A percentile compares a stretch with the other conserved stretches of the same genome.
These are phyloP conservation scores for Suillus spraguei DNA, from an alignment of 768 basidiomycete genomes.

Conservation along the genomic window DNA sequence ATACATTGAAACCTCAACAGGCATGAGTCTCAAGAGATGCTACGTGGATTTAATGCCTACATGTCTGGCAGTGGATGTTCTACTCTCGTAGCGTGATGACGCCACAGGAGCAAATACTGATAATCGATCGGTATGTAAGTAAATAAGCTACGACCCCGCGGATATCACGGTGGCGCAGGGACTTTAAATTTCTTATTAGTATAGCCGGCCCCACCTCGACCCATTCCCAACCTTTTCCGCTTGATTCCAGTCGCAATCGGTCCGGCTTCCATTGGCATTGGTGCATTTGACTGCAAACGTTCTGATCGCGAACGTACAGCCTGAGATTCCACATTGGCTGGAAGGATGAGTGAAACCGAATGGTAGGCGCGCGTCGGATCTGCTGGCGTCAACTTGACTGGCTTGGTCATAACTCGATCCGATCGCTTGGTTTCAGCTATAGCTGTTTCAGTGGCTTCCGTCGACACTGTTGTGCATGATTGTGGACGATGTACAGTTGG, in stretches of 20 bases:
- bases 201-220: constrained; percentile 49
- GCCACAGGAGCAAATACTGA: neutral
- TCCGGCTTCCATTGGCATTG: neutral
- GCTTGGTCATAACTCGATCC: neutral
- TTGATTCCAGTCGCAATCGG: constrained; percentile 39
- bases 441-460: neutral
- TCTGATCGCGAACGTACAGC: constrained; percentile 3
- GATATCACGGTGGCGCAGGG: constrained; percentile 28
- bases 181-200: constrained; percentile 73
- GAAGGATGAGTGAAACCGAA: neutral
- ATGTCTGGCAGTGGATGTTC: neutral
- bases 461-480: neutral
- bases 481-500: neutral
- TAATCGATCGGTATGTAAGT: neutral
- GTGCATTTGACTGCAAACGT: neutral
- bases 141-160: constrained; percentile 5
- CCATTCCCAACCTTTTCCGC: constrained; percentile 66
- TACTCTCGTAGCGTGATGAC: neutral
- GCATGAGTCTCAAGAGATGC: neutral
- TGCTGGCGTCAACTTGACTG: neutral
- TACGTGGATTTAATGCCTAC: neutral
- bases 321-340: neutral
- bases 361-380: neutral
- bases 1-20: neutral
- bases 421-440: neutral